These are phyloP conservation scores for Neofusicoccum ribis DNA, from an alignment of 2,329 filamentous ascomycete species.

Conservation along the genomic window DNA sequence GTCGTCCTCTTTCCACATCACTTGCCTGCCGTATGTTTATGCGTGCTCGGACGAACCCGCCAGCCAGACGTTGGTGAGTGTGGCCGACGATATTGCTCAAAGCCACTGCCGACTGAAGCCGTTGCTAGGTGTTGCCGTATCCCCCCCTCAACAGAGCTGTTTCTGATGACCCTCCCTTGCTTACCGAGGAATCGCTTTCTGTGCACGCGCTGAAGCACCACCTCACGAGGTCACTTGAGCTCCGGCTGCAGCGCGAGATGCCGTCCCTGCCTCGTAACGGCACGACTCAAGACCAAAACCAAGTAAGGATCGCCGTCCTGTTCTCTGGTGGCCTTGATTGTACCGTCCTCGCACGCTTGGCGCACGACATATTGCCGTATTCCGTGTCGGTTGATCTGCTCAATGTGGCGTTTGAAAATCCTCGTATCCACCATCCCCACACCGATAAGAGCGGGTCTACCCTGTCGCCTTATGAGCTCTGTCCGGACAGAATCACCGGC, in stretches of 20 bases:
- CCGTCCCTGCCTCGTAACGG: background rate
- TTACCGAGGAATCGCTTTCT: slow-evolving; percentile 16
- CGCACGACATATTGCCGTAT: slow-evolving; percentile 71
- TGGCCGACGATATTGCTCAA: too few relatives aligned
- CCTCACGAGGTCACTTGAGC: slow-evolving; percentile 20
- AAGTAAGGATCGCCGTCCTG: slow-evolving; percentile 69
- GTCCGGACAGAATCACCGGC: slow-evolving; percentile 87
- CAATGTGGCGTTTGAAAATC: slow-evolving; percentile 97
- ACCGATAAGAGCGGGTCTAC: slow-evolving; percentile 25
- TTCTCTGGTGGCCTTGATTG: slow-evolving; percentile 97
- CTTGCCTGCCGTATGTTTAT: slow-evolving; percentile 2
- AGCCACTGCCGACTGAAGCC: background rate
- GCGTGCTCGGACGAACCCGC: background rate
- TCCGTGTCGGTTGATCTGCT: slow-evolving; percentile 78
- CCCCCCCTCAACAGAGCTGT: slow-evolving; percentile 1
- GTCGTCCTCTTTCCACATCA: background rate
- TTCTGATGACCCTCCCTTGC: background rate
- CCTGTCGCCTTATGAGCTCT: slow-evolving; percentile 67
- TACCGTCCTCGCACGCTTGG: slow-evolving; percentile 77
- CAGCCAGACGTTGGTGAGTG: slow-evolving; percentile 2
- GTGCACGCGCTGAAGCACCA: slow-evolving; percentile 43
- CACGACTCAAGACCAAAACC: background rate
- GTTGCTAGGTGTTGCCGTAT: slow-evolving; percentile 10
- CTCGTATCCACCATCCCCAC: slow-evolving; percentile 56
- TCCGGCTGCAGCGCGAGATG: background rate